Evolutionary conservation across 176 grass and related monocot species (phyloP).

Genomic region (Juncus effusus): DNA sequence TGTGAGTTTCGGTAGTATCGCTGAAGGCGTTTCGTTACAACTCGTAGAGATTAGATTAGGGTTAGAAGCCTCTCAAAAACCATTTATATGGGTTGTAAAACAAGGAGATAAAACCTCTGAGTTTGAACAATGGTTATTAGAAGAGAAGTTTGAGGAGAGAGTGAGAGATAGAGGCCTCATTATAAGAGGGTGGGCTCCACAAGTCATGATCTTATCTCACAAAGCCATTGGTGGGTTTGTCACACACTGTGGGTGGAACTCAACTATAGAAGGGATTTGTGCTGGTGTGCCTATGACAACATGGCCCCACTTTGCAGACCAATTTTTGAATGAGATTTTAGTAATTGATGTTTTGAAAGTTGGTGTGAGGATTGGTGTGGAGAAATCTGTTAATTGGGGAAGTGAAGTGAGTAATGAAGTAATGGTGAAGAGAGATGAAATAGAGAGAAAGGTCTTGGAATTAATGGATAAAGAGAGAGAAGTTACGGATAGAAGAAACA

Average conservation of each 20-base stretch:
- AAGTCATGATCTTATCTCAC: too few relatives aligned
- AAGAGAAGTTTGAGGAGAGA: constrained; percentile 22
- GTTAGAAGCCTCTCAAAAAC: constrained; percentile 40
- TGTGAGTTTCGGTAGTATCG: constrained; percentile 56
- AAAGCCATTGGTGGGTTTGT: too few relatives aligned
- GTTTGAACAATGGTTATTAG: constrained; percentile 24
- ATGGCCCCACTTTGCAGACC: constrained; percentile 34
- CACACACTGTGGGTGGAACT: too few relatives aligned
- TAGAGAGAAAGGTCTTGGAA: constrained; percentile 26
- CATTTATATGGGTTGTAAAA: constrained; percentile 70
- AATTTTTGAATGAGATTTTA: constrained; percentile 13
- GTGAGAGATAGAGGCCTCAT: constrained; percentile 24
- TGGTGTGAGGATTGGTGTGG: constrained; percentile 21
- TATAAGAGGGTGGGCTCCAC: constrained; percentile 26
- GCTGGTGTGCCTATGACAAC: background rate
- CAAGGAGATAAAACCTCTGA: constrained; percentile 18
- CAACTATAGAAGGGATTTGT: too few relatives aligned
- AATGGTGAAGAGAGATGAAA: constrained; percentile 8
- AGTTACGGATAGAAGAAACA: constrained; percentile 17
- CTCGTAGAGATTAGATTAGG: constrained; percentile 51
- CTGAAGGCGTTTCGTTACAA: constrained; percentile 1
- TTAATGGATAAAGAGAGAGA: constrained; percentile 35
- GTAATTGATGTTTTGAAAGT: constrained; percentile 9
- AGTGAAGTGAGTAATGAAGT: constrained; percentile 12
- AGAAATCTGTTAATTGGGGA: constrained; percentile 6